Percentiles rank a stretch among this genome's conserved stretches.
Conservation (phyloP, 2,329 filamentous ascomycete genomes). For the Fusarium neocosmosporiellum region DNA sequence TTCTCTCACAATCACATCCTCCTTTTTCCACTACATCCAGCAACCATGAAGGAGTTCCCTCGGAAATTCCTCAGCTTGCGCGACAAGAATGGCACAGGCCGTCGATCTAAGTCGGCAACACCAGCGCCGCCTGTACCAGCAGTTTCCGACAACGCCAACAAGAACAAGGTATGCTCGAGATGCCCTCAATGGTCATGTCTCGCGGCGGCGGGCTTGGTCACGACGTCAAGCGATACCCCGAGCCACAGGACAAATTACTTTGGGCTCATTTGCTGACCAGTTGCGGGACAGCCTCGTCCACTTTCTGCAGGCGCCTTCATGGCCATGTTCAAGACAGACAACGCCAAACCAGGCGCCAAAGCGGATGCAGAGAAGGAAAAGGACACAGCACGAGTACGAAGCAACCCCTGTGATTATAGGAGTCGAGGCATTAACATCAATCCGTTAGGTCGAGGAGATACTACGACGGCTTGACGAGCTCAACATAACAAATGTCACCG, state of each 20-base stretch:
- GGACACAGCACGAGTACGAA: slow-evolving; percentile 53
- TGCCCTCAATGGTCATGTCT: neutral
- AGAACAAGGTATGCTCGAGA: slow-evolving; percentile 59
- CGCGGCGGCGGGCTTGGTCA: neutral
- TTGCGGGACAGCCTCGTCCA: slow-evolving; percentile 58
- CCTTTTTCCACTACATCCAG: slow-evolving; percentile 7
- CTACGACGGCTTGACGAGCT: slow-evolving; percentile 55
- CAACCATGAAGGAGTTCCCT: slow-evolving; percentile 65
- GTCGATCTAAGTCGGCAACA: slow-evolving; percentile 67
- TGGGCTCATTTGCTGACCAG: slow-evolving; percentile 15
- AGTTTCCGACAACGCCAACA: slow-evolving; percentile 19
- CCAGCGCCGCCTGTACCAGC: slow-evolving; percentile 59
- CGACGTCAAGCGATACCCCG: neutral
- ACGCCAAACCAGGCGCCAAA: slow-evolving; percentile 59
- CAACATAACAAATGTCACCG: slow-evolving; percentile 58
- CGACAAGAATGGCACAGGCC: slow-evolving; percentile 69
- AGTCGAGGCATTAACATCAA: slow-evolving; percentile 25
- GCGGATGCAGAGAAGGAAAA: slow-evolving; percentile 62
- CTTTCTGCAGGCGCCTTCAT: slow-evolving; percentile 69
- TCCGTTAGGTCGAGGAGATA: slow-evolving; percentile 55
- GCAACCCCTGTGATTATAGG: neutral
- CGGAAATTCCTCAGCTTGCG: slow-evolving; percentile 78
- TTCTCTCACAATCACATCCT: slow-evolving; percentile 9
- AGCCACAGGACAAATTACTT: neutral
- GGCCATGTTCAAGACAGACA: slow-evolving; percentile 72